Evolutionary conservation across 192 early-diverging fungal genomes (phyloP), one percentile per base, ranked within the genome.

Genomic region (Rhizoclosmatium globosum): DNA sequence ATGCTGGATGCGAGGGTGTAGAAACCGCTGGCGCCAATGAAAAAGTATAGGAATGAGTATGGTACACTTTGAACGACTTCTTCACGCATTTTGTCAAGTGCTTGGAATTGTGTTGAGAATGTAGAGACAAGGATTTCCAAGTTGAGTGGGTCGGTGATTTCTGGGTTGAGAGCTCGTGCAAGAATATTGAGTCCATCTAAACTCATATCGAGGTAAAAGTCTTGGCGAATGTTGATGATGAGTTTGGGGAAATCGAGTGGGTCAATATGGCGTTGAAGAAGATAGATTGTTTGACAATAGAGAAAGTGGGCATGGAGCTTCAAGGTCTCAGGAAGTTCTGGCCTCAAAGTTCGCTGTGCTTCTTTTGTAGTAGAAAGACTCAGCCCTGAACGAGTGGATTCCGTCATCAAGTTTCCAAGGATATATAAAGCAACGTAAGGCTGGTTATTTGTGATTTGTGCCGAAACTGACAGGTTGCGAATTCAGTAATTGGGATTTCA

Each of bases 251-350:
- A 61, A 65, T 42, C 19, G 9, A 19, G 6, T 7, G 19, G 60
- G 38, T 64, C 59, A 39, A 76, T 61, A n/a, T 82, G 43, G 3
- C 85, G 75, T 1, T 68, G 71, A 13, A 86, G 64, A 11, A 86
- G 31, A 59, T 82, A 86, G 13, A 86, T 47, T 45, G 85, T 68
- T 72, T 86, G 85, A 53, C 64, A 72, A 6, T 83, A 46, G 0
- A 77, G 79, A 56, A 75, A 83, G 64, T 79, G 76, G 6, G 79
- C 70, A 47, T 86, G 85, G 3, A 80, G 71, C 46, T 62, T 64
- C 2, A 86, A 43, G 62, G 69, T 50, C 17, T 71, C 62, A 42
- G 85, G 78, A 11, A 86, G 68, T 39, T 39, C 31, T 4, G 68
- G 41, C 1, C 6, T 7, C 44, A 47, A 44, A 13, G 21, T 21